Conservation (phyloP, 805 yeast species). For the Myxozyma nipponensis region DNA sequence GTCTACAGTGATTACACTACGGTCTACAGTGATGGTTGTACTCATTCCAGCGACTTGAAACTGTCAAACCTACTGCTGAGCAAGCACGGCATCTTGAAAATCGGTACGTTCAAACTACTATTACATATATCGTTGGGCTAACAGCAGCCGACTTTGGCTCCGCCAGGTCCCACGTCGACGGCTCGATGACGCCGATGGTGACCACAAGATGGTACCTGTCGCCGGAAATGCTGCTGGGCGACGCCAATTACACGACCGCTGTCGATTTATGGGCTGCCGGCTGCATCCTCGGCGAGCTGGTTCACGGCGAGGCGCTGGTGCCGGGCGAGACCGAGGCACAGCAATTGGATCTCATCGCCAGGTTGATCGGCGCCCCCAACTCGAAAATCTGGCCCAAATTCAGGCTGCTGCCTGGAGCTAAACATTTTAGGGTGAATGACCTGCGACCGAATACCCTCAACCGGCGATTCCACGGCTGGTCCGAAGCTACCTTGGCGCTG, state of each 20-base stretch:
- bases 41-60: conserved; percentile 17
- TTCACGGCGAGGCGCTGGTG: conserved; percentile 66
- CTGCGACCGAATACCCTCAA: conserved; percentile 38
- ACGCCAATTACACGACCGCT: conserved; percentile 81
- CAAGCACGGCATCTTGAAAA: conserved; percentile 19
- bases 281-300: conserved; percentile 77
- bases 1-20: not conserved
- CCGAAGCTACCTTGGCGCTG: conserved; percentile 53
- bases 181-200: conserved; percentile 42
- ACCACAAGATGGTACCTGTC: conserved; percentile 97
- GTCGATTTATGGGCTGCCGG: conserved; percentile 98
- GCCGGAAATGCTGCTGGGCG: conserved; percentile 84
- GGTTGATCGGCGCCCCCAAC: conserved; percentile 81
- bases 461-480: conserved; percentile 41
- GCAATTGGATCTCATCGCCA: conserved; percentile 70
- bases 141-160: conserved; percentile 25
- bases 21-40: not conserved
- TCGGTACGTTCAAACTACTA: conserved; percentile 8
- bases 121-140: no score
- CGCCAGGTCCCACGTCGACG: conserved; percentile 35
- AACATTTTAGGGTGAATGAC: conserved; percentile 43
- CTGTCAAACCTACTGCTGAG: conserved; percentile 25
- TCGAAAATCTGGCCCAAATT: conserved; percentile 69
- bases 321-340: conserved; percentile 84
- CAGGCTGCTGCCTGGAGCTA: conserved; percentile 59